Evolutionary conservation across 257 asterid species (phyloP).

Genomic region (Ballota nigra): DNA sequence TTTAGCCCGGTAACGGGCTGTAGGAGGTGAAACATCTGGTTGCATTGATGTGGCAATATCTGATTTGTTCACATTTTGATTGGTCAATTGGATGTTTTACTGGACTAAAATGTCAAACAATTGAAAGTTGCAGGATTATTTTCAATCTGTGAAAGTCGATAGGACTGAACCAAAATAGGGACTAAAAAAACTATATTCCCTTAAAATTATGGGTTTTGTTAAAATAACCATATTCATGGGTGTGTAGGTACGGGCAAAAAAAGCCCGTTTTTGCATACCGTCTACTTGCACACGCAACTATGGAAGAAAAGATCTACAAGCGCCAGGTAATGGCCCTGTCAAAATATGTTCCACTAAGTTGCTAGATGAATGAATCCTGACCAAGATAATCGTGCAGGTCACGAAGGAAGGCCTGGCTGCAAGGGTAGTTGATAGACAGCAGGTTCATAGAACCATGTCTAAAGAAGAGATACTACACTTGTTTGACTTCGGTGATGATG

Average conservation of each 20-base stretch:
- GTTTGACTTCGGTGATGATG: conserved; percentile 95
- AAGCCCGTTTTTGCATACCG: conserved; percentile 99
- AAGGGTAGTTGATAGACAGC: conserved; percentile 96
- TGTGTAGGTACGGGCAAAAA: conserved; percentile 85
- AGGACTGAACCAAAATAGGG: no score
- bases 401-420: conserved; percentile 99
- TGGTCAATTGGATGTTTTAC: no score
- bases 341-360: conserved; percentile 8
- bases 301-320: conserved; percentile 98
- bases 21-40: no score
- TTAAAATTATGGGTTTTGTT: background rate
- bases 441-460: conserved; percentile 92
- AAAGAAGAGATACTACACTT: conserved; percentile 95
- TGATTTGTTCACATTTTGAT: no score
- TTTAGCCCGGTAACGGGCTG: no score
- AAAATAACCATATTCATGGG: conserved; percentile 12
- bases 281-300: conserved; percentile 90
- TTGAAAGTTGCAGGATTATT: no score
- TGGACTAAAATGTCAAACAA: no score
- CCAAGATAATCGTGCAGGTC: conserved; percentile 48
- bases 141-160: no score
- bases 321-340: conserved; percentile 67
- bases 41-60: no score
- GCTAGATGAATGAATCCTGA: conserved; percentile 1
- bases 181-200: no score